Evolutionary conservation across 164 flowering plant species (phyloP).

Genomic region (Magnolia changhungtana): DNA sequence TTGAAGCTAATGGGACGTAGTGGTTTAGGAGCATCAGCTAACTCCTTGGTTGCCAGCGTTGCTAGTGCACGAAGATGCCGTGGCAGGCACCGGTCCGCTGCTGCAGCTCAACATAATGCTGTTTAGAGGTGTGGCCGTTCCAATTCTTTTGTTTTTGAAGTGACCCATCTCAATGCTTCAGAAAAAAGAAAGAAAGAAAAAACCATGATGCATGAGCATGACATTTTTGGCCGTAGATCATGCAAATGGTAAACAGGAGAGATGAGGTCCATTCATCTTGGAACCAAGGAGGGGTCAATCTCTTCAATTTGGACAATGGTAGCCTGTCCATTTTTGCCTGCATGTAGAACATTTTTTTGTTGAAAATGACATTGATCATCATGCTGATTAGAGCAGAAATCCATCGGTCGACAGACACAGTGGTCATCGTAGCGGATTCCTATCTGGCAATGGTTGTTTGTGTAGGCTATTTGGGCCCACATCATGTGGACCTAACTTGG

Average conservation of each 20-base stretch:
- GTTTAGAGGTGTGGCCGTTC: not conserved
- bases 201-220: constrained; percentile 1
- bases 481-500: not conserved
- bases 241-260: not conserved
- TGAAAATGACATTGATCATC: not conserved
- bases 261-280: not conserved
- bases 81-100: constrained; percentile 20
- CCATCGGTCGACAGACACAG: not conserved
- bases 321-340: constrained; percentile 2
- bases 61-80: constrained; percentile 47
- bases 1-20: constrained; percentile 62
- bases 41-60: constrained; percentile 47
- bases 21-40: constrained; percentile 40
- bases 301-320: not conserved
- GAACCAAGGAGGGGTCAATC: not conserved
- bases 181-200: not conserved
- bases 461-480: not conserved
- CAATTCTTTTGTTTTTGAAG: not conserved
- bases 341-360: not conserved
- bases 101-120: not conserved
- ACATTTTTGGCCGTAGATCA: not conserved
- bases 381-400: not conserved
- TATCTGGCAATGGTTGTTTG: not conserved
- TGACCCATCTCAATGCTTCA: not conserved
- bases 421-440: not conserved